Base-by-base conservation (phyloP, 2,329 filamentous ascomycete genomes). In the Xylariomycetidae sp. region DNA sequence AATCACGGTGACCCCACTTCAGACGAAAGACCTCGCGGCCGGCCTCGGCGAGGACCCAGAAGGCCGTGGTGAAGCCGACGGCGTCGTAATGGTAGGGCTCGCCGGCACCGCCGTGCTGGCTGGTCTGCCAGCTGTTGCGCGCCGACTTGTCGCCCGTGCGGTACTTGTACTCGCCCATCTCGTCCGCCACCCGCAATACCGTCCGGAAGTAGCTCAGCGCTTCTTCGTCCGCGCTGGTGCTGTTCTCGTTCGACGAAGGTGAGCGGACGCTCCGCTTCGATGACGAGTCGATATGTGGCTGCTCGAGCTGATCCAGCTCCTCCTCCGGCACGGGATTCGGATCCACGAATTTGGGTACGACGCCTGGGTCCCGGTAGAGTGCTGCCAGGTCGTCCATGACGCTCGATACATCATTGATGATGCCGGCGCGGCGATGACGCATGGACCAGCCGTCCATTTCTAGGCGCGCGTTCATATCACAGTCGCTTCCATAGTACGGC, bases 71-170 rank as follows among this genome's bases (percentile, higher is more conserved):
- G 32, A 72, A 56, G 2, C 69, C 71, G 2, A 59, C 59, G 0
- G 64, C 42, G 32, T 68, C 57, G 39, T 72, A 65, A 49, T 74
- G 69, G 39, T 65, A 76, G 2, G 70, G 70, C 47, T 76, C 72
- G 10, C 67, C 69, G 16, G 60, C 32, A 2, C 72, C 72, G 19
- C 71, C 71, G 5, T 54, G 59, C 46, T 76, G 72, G 19, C 63
- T 60, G 3, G 48, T 50, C 46, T 75, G 71, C 72, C 72, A 76
- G 9, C 60, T 67, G 49, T 75, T 74, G 19, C 71, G 58, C 4
- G 45, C 41, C 2, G 28, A 40, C 19, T 40, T 44, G 15, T 46
- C 32, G 34, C 44, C 44, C n/a, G n/a, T n/a, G 12, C 48, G 39
- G 29, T 48, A 50, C 50, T 61, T 43, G 35, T 54, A 38, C 24